A percentile compares a stretch with the other conserved stretches of the same genome.
phyloP scores from a whole-genome alignment of 805 yeast genomes.

The Candida endomychidarum region DNA sequence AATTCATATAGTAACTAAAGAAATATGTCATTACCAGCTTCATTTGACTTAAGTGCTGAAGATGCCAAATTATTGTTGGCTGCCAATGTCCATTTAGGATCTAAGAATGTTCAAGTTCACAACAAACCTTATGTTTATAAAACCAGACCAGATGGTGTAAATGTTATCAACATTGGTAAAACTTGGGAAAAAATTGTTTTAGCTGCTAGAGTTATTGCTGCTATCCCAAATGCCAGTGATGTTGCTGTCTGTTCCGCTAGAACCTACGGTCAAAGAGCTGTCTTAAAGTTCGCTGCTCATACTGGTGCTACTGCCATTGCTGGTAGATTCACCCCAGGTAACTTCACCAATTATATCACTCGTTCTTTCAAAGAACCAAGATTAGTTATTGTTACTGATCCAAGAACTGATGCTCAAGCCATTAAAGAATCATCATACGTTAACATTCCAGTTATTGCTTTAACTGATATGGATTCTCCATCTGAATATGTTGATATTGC shows the following conservation, averaged over 20 bases:
- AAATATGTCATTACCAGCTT: constrained; percentile 78
- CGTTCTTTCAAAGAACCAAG: constrained; percentile 99
- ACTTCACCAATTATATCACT: constrained; percentile 99
- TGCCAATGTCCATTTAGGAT: constrained; percentile 99
- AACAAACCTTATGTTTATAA: constrained; percentile 95
- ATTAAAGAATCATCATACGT: constrained; percentile 99
- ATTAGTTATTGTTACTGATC: constrained; percentile 98
- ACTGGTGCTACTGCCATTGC: constrained; percentile 99
- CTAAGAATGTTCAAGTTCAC: constrained; percentile 99
- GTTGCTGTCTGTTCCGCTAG: constrained; percentile 99
- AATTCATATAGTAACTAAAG: constrained; percentile 7
- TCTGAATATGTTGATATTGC: constrained; percentile 99
- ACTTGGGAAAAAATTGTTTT: constrained; percentile 99
- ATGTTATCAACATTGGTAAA: constrained; percentile 96
- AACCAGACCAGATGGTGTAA: constrained; percentile 99
- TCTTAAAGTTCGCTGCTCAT: constrained; percentile 98
- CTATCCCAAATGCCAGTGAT: constrained; percentile 97
- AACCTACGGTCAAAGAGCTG: constrained; percentile 99
- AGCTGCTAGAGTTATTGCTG: constrained; percentile 99
- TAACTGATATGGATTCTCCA: constrained; percentile 98
- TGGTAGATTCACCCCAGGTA: constrained; percentile 99
- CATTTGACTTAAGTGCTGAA: constrained; percentile 92
- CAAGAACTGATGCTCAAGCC: constrained; percentile 99
- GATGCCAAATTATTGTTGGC: constrained; percentile 99
- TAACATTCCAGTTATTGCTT: constrained; percentile 99